phyloP scores from a whole-genome alignment of 768 basidiomycete genomes.

The Tulasnella sp. region DNA sequence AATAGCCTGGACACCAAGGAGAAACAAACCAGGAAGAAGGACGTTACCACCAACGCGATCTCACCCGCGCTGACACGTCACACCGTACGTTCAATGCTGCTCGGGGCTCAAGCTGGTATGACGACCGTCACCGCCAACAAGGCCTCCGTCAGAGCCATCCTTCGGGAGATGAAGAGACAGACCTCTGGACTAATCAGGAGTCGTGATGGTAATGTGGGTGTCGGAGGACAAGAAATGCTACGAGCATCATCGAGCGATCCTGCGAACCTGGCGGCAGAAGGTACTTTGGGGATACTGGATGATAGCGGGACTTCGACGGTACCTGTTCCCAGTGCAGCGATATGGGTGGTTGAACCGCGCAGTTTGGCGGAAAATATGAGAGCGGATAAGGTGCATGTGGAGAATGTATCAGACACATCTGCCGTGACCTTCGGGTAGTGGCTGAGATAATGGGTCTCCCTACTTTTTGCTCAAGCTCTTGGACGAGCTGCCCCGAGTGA shows the following conservation, averaged over 20 bases:
- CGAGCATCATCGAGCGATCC: no score
- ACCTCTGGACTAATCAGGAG: conserved; percentile 19
- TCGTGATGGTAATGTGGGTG: conserved; percentile 23
- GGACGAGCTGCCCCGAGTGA: no score
- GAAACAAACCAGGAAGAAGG: background rate
- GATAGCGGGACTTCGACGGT: no score
- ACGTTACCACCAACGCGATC: background rate
- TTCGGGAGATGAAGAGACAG: conserved; percentile 46
- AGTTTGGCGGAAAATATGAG: conserved; percentile 50
- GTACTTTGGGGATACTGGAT: no score
- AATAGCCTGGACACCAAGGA: background rate
- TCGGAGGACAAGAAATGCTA: no score
- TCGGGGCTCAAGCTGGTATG: conserved; percentile 58
- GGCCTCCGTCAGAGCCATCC: conserved; percentile 61
- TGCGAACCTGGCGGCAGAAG: no score
- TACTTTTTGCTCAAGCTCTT: no score
- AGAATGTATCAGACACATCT: no score
- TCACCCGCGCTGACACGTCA: conserved; percentile 43
- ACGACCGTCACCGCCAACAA: conserved; percentile 84
- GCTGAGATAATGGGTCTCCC: no score
- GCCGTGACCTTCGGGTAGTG: no score
- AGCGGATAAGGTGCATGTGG: no score
- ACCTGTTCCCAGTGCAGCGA: conserved; percentile 28
- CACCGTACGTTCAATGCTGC: conserved; percentile 61
- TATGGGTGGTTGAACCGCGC: conserved; percentile 72